Conservation (phyloP, 2,329 filamentous ascomycete genomes). For the Tolypocladium inflatum region DNA sequence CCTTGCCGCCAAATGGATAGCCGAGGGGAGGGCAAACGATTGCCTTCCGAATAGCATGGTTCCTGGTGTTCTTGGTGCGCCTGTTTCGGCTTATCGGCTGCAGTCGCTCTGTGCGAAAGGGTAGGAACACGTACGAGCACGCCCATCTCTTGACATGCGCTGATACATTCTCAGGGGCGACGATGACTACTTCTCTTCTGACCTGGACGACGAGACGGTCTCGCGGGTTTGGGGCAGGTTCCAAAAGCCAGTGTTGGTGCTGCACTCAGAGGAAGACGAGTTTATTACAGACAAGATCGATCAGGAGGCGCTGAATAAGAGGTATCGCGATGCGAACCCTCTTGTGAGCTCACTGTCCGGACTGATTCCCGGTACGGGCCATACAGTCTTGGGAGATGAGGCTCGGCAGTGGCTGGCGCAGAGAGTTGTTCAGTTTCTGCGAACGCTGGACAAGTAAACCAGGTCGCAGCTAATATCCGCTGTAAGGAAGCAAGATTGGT, state of each 20-base stretch:
- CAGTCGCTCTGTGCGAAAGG: constrained; percentile 38
- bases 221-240: constrained; percentile 56
- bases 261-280: constrained; percentile 59
- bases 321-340: constrained; percentile 41
- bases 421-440: constrained; percentile 37
- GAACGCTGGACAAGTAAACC: constrained; percentile 9
- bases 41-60: constrained; percentile 41
- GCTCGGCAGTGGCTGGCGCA: constrained; percentile 40
- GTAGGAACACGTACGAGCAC: constrained; percentile 23
- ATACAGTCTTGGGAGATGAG: constrained; percentile 36
- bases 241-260: constrained; percentile 48
- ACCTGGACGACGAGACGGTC: constrained; percentile 51
- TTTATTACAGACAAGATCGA: constrained; percentile 50
- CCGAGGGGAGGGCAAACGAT: constrained; percentile 42
- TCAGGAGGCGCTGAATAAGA: constrained; percentile 44
- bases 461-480: background rate
- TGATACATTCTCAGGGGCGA: constrained; percentile 42
- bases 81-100: constrained; percentile 44
- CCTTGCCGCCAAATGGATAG: constrained; percentile 44
- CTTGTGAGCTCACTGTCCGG: constrained; percentile 41
- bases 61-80: constrained; percentile 28
- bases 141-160: background rate
- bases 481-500: background rate
- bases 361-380: constrained; percentile 41
- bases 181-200: constrained; percentile 84